These are phyloP conservation scores for Paspalum notatum DNA, from an alignment of 176 grass and related monocot genomes.

Conservation along the genomic window DNA sequence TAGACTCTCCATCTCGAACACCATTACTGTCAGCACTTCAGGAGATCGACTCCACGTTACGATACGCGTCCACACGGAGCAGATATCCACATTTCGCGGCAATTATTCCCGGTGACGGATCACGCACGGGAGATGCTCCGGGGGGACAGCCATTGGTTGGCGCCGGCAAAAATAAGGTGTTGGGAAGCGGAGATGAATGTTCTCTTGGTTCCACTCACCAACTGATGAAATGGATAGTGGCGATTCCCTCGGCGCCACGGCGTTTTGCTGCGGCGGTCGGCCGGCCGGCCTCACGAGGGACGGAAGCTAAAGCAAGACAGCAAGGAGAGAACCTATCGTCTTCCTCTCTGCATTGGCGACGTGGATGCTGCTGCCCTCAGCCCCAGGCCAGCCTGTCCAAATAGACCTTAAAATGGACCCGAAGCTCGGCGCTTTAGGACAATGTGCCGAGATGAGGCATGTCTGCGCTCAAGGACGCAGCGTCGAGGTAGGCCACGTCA, in stretches of 20 bases:
- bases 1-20: no score
- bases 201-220: constrained; percentile 31
- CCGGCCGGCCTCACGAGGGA: no score
- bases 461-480: no score
- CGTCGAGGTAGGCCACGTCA: no score
- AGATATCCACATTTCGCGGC: constrained; percentile 39
- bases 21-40: no score
- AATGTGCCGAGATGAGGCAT: no score
- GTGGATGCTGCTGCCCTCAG: no score
- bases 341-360: no score
- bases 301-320: neutral
- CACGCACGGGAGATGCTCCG: constrained; percentile 44
- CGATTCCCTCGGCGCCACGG: constrained; percentile 35
- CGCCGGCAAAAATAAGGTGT: constrained; percentile 35
- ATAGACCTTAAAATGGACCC: no score
- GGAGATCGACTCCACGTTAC: no score
- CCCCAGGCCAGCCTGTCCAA: no score
- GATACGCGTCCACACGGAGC: neutral
- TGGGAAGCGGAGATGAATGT: constrained; percentile 37
- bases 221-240: constrained; percentile 20
- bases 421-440: no score
- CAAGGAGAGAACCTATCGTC: neutral
- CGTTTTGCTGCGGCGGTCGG: neutral
- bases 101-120: constrained; percentile 27
- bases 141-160: constrained; percentile 30